phyloP scores from a whole-genome alignment of 2,329 filamentous ascomycete species.

The Cladophialophora exuberans region DNA sequence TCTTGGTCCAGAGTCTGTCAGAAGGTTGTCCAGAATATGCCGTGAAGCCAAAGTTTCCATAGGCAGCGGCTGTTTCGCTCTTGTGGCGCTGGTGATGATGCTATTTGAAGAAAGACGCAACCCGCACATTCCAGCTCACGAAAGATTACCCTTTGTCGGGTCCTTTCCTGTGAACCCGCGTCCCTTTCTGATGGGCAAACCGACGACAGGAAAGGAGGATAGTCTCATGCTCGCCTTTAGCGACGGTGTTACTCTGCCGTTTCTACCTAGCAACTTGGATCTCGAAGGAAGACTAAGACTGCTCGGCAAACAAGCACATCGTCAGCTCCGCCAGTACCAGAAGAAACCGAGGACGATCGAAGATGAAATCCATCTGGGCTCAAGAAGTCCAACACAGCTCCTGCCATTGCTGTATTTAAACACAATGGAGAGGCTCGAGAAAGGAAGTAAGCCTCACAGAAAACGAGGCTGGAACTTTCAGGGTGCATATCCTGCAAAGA shows the following conservation, averaged over 20 bases:
- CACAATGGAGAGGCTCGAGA: constrained; percentile 28
- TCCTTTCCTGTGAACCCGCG: constrained; percentile 33
- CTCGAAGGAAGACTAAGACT: constrained; percentile 27
- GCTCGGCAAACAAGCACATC: constrained; percentile 29
- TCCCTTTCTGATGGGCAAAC: constrained; percentile 23
- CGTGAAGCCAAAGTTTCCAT: constrained; percentile 27
- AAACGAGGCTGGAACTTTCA: constrained; percentile 26
- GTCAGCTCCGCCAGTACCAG: constrained; percentile 30
- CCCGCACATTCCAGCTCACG: constrained; percentile 18
- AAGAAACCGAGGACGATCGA: constrained; percentile 24
- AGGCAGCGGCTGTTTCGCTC: constrained; percentile 30
- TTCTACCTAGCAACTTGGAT: constrained; percentile 24
- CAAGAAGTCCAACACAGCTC: constrained; percentile 27
- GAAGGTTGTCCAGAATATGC: constrained; percentile 25
- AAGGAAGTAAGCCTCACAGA: constrained; percentile 1
- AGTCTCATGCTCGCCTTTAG: constrained; percentile 33
- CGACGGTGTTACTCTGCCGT: constrained; percentile 31
- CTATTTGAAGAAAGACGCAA: constrained; percentile 26
- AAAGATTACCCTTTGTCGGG: constrained; percentile 29
- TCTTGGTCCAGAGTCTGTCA: constrained; percentile 16
- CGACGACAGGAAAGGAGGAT: constrained; percentile 29
- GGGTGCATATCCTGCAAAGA: constrained; percentile 22
- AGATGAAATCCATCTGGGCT: constrained; percentile 26
- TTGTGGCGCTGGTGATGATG: constrained; percentile 33
- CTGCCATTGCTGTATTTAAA: constrained; percentile 26